These are phyloP conservation scores for Pseudogymnoascus pannorum DNA, from an alignment of 2,329 filamentous ascomycete species.

Conservation along the genomic window DNA sequence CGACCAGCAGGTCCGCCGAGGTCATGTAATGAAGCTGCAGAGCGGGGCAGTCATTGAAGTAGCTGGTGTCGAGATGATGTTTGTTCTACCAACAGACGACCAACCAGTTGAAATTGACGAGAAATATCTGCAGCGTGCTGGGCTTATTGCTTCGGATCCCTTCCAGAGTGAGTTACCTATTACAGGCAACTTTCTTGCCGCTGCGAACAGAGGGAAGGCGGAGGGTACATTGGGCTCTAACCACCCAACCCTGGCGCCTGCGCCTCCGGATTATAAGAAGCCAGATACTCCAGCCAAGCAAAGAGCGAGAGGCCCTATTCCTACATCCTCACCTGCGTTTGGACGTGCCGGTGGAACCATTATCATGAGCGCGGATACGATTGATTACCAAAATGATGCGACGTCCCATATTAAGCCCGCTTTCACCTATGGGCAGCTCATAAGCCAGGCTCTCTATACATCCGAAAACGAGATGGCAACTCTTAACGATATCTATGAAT, in stretches of 20 bases:
- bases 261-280: conserved; percentile 52
- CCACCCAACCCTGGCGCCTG: conserved; percentile 41
- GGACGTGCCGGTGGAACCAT: conserved; percentile 31
- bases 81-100: conserved; percentile 76
- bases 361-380: conserved; percentile 41
- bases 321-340: conserved; percentile 22
- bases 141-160: conserved; percentile 35
- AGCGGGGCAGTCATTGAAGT: conserved; percentile 92
- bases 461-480: conserved; percentile 84
- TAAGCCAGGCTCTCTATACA: conserved; percentile 89
- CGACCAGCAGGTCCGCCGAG: conserved; percentile 60
- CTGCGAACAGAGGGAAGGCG: conserved; percentile 22
- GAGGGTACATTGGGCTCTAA: conserved; percentile 8
- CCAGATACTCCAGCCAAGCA: conserved; percentile 47
- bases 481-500: conserved; percentile 85
- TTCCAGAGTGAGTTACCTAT: conserved; percentile 13
- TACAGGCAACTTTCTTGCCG: neutral
- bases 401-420: conserved; percentile 91
- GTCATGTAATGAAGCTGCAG: conserved; percentile 55
- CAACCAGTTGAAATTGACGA: conserved; percentile 60
- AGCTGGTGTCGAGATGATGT: conserved; percentile 95
- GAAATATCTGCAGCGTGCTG: conserved; percentile 62
- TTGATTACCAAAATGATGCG: conserved; percentile 74
- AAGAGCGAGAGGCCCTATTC: conserved; percentile 18
- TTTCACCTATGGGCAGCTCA: conserved; percentile 94